Base-by-base conservation (phyloP, 805 yeast genomes). In the Metschnikowia gelsemii region DNA sequence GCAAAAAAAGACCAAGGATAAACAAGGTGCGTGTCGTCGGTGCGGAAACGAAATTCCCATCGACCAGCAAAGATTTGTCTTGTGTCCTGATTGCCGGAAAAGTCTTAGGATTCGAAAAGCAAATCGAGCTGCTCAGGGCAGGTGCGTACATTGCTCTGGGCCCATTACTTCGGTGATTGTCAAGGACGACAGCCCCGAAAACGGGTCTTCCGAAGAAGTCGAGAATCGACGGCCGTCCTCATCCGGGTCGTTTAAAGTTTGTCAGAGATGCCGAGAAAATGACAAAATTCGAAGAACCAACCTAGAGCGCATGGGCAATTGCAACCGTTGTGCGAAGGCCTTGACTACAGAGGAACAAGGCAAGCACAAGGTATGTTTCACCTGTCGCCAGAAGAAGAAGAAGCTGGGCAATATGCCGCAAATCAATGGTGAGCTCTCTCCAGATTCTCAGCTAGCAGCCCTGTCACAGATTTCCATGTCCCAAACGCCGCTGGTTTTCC, bases 131-230 rank as follows among this genome's bases (percentile, higher is more conserved):
- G 78, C 79, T 9, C 74, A 71, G 49, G 87, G 87, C 0, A 74
- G 73, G 51, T 82, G 87, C 62, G 84, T 82, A 12, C 87, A 82
- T 54, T 82, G 87, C 47, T 68, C 80, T 1, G 84, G 85, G 2
- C 79, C 81, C 6, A 57, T 70, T 5, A 71, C 68, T 41, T 65
- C 73, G 1, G 63, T 67, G 40, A 65, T 68, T 21, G 59, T 66
- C 22, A 56, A 63, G 12, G 61, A 57, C 19, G 64, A 61, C 22
- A 56, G 51, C 8, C 40, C 41, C 23, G 45, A 40, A 6, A 47
- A 39, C 19, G 45, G 45, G 24, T 50, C 46, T n/a, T 40, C 45
- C n/a, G 49, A 38, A 39, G 52, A 43, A 3, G 31, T 32, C n/a
- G 44, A 35, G 3, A 28, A 35, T 22, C 56, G 54, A 42, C 59